These are phyloP conservation scores for Camellia sinensis DNA, from an alignment of 148 eudicot genomes.

Conservation along the genomic window DNA sequence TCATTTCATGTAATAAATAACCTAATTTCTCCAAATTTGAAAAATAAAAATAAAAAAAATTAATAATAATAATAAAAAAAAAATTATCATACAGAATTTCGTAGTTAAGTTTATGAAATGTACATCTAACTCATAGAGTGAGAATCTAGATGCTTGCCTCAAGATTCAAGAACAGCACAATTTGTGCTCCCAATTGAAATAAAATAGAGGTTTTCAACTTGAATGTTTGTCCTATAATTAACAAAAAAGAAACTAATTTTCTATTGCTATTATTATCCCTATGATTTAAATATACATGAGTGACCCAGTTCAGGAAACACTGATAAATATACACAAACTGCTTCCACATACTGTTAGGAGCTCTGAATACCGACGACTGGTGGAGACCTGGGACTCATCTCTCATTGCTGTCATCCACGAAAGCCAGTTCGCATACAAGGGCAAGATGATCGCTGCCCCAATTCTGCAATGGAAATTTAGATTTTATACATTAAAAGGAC, in stretches of 20 bases:
- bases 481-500: not conserved
- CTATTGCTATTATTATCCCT: no score
- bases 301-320: not conserved
- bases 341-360: not conserved
- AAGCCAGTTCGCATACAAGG: slow-evolving; percentile 65
- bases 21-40: not conserved
- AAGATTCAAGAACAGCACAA: not conserved
- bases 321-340: not conserved
- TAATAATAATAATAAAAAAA: no score
- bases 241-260: no score
- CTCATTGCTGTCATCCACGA: slow-evolving; percentile 20
- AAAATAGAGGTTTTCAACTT: not conserved
- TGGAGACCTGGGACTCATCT: not conserved
- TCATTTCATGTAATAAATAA: not conserved
- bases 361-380: not conserved
- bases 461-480: slow-evolving; percentile 30
- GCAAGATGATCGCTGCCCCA: slow-evolving; percentile 82
- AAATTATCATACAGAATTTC: not conserved
- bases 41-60: no score
- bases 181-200: not conserved
- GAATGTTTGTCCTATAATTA: not conserved
- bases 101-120: not conserved
- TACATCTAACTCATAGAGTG: not conserved
- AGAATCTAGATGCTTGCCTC: not conserved
- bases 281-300: no score